Evolutionary conservation across 2,329 filamentous ascomycete species (phyloP), one percentile per base, ranked within the genome.

Genomic region (Colletotrichum simmondsii): DNA sequence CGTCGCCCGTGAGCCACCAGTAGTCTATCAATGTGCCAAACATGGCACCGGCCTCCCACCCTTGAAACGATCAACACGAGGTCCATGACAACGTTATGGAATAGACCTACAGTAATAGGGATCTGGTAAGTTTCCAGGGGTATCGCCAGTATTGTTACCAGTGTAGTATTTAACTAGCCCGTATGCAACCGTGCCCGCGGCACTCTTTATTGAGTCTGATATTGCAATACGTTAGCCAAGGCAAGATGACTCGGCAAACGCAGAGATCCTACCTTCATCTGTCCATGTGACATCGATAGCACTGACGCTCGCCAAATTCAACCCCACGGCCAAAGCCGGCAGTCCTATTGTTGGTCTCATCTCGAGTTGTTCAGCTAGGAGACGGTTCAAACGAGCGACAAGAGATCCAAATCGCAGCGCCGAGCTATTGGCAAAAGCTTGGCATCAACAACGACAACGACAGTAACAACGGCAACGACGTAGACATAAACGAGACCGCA

Each of bases 31-130:
- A 79, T 2, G 91, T 89, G 67, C 92, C 91, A 77, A 94, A 93
- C 87, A 95, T 88, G 69, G 91, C 90, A 22, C 92, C 90, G 0
- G 91, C 90, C 81, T 94, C 92, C 93, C 93, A 95, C 92, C 86
- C 92, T 85, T 60, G 32, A 7, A 26, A 3, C 16, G 2, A 7
- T 42, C 12, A 56, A 35, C 87, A 74, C 89, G 86, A 85, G 16
- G 83, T 80, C 11, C 7, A 12, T 16, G 3, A 26, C 4, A 19
- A 53, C 2, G 81, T 71, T 79, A 10, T 76, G 69, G n/a, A 76
- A 77, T 16, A 0, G n/a, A 49, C 78, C 72, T 26, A 78, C 78
- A 3, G 78, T 78, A 94, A 77, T 92, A 92, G 11, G 88, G 89
- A 66, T 86, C 84, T 19, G 89, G 89, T 54, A 91, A 79, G 80